Percentiles rank a stretch among this genome's conserved stretches.
These are phyloP conservation scores for Colletotrichum nymphaeae DNA, from an alignment of 2,329 filamentous ascomycete species.

Conservation along the genomic window DNA sequence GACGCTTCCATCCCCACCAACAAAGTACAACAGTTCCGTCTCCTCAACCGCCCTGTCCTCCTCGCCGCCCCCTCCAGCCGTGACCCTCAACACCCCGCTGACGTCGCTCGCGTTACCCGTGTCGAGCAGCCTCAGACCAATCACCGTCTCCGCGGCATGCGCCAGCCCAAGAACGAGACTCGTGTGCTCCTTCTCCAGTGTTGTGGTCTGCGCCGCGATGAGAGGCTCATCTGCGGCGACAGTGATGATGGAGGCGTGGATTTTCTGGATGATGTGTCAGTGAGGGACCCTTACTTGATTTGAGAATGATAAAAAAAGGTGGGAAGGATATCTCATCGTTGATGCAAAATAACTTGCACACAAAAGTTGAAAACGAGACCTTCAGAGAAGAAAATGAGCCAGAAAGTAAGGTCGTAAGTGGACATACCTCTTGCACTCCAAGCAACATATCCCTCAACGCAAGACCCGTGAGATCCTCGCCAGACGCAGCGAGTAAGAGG, in stretches of 20 bases:
- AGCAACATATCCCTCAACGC: conserved; percentile 68
- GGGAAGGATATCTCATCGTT: no score
- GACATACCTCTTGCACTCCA: conserved; percentile 70
- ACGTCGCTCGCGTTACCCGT: conserved; percentile 92
- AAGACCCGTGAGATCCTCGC: conserved; percentile 54
- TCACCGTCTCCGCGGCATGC: conserved; percentile 78
- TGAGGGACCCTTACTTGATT: neutral
- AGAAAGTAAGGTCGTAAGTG: no score
- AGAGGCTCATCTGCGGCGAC: conserved; percentile 81
- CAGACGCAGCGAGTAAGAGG: conserved; percentile 69
- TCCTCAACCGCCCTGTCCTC: conserved; percentile 56
- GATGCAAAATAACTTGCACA: no score
- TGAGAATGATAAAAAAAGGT: neutral
- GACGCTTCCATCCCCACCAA: conserved; percentile 82
- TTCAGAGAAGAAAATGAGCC: no score
- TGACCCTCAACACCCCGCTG: conserved; percentile 86
- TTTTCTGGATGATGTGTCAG: conserved; percentile 55
- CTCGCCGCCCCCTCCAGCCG: conserved; percentile 58
- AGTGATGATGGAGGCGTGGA: conserved; percentile 74
- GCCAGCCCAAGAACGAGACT: conserved; percentile 77
- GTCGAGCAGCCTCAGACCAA: conserved; percentile 81
- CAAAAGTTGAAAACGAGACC: no score
- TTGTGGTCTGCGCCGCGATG: conserved; percentile 68
- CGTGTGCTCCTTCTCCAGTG: conserved; percentile 77
- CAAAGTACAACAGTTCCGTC: conserved; percentile 83